Base-by-base conservation (phyloP, 2,329 filamentous ascomycete genomes). In the Phyllosticta citribraziliensis region DNA sequence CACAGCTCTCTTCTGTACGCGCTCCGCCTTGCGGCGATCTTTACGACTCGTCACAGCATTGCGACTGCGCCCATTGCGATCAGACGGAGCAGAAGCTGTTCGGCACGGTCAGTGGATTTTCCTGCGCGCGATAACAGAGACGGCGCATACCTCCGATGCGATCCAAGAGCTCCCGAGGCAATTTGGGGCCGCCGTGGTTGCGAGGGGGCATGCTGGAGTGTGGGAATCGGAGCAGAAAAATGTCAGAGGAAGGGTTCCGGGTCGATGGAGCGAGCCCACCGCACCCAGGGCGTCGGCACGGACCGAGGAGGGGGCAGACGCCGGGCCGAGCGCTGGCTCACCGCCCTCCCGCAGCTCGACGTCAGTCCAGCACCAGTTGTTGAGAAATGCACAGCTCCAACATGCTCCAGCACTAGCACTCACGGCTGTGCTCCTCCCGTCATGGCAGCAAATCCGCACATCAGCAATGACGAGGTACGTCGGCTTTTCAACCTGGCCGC, bases 21-120 rank as follows among this genome's bases (percentile, higher is more conserved):
- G 80, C 66, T 88, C 84, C 17, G 81, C 81, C 70, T 86, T 89
- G 61, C 88, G 82, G 62, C 83, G 80, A 59, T 88, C 85, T 75
- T 88, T 89, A 66, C 87, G 80, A 58, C 71, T 72, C 55, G 67
- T 58, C 30, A 67, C 68, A 52, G 65, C 68, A 59, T 70, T 67
- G 61, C 69, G 68, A 50, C 66, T 61, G 57, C 69, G 66, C n/a
- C 63, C 61, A 62, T 65, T 64, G 63, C 64, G 56, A 59, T 65
- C 66, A 22, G 64, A 63, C 40, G 60, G 64, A 6, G 64, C 67
- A 11, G 67, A 65, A 50, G 60, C 63, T 63, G 35, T 47, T n/a
- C 5, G 24, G 33, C 22, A 10, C 5, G 17, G 20, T 57, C n/a
- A 57, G 25, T 40, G 17, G 27, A 10, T 56, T 40, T 47, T 47